These are phyloP conservation scores for Ascochyta rabiei DNA, from an alignment of 2,329 filamentous ascomycete species.

Conservation along the genomic window DNA sequence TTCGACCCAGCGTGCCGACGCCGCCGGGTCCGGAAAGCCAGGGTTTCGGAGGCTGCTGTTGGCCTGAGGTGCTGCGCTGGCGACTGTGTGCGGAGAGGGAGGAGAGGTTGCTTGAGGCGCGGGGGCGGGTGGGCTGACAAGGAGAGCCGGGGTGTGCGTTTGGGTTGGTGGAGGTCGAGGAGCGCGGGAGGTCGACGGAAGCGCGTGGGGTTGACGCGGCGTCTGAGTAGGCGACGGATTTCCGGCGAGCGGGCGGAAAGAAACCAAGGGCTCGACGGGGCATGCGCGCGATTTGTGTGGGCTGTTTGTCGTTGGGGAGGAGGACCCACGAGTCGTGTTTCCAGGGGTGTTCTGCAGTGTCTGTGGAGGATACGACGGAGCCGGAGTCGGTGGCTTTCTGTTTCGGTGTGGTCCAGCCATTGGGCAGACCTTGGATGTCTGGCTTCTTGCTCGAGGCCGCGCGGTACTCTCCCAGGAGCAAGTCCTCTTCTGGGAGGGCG, in stretches of 20 bases:
- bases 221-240: constrained; percentile 72
- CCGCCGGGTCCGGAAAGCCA: constrained; percentile 81
- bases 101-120: constrained; percentile 47
- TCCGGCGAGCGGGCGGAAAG: constrained; percentile 89
- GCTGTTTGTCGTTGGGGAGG: constrained; percentile 71
- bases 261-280: constrained; percentile 82
- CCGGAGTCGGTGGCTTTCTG: constrained; percentile 41
- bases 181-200: constrained; percentile 66
- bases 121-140: constrained; percentile 47
- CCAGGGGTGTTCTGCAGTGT: constrained; percentile 73
- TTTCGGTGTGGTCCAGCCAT: constrained; percentile 47
- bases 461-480: constrained; percentile 40
- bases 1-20: constrained; percentile 78
- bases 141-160: constrained; percentile 39
- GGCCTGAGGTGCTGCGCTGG: constrained; percentile 45
- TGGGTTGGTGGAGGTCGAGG: constrained; percentile 45
- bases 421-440: constrained; percentile 36
- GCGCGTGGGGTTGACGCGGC: constrained; percentile 67
- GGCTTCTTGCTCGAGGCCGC: constrained; percentile 24
- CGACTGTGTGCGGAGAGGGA: constrained; percentile 46
- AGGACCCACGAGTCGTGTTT: constrained; percentile 89
- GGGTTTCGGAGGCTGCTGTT: constrained; percentile 47
- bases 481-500: constrained; percentile 47
- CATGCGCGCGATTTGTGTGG: constrained; percentile 85
- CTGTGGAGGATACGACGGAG: constrained; percentile 44